Base-by-base conservation (phyloP, 306 rosid species). In the Pterocarpus macrocarpus region DNA sequence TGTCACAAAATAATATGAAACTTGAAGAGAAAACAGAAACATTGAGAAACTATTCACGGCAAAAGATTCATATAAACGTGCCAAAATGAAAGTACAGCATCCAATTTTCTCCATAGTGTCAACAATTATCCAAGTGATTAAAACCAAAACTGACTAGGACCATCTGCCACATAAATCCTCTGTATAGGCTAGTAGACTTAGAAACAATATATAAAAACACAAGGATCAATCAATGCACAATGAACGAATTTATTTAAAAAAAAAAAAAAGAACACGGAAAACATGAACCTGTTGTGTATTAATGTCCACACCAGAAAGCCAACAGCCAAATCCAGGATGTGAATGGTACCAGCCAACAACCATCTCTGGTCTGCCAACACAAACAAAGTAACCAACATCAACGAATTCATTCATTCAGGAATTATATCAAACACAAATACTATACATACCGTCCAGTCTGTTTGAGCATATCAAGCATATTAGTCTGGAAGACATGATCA, bases 301-400 rank as follows among this genome's bases (percentile, higher is more conserved):
- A 58, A 93, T 95, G 85, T 95, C 99, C 36, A 95, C 97, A 75
- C 99, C 99, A 83, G 99, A 95, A 50, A 95, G 92, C 99, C 99
- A 95, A 80, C 99, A 95, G 73, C 99, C 99, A 74, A 95, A 95
- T 69, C 97, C 98, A 87, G 97, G 98, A 92, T 94, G 98, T 1
- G 98, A 94, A 86, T 95, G 98, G 79, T 95, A 95, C 98, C 97
- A 95, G 1, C 99, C 99, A 14, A 93, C 97, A 85, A 95, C 99
- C 99, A 95, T 95, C 93, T 95, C 97, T 0, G 97, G 97, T 77
- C 99, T 93, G 90, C 80, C 80, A 86, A 78, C 55, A 75, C 82
- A 85, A 71, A 36, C 7, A 71, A 67, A 35, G 1, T 43, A 71
- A 75, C 50, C 0, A 70, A n/a, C 39, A 81, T 59, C 55, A 57